Percentiles rank a stretch among this genome's conserved stretches.
phyloP scores from a whole-genome alignment of 768 basidiomycete genomes.

The Jaapia argillacea region DNA sequence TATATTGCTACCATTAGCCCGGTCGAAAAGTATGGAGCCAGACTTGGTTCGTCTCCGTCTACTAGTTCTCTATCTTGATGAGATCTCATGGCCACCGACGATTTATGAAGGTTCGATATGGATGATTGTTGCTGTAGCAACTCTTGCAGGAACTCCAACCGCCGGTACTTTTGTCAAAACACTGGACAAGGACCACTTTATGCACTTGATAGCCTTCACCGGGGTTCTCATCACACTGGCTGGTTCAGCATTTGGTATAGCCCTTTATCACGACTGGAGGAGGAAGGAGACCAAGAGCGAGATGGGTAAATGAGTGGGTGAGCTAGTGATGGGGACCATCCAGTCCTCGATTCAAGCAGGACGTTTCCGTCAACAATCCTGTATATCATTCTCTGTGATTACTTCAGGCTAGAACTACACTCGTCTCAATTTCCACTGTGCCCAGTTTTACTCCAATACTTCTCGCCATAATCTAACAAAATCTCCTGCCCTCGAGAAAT shows the following conservation, averaged over 20 bases:
- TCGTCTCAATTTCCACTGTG: too few species aligned
- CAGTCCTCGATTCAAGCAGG: too few species aligned
- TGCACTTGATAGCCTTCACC: constrained; percentile 19
- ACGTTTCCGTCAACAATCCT: too few species aligned
- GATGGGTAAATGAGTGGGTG: too few species aligned
- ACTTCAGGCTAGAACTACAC: too few species aligned
- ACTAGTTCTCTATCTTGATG: not conserved
- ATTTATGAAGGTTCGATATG: constrained; percentile 21
- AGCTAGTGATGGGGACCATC: too few species aligned
- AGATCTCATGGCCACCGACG: too few species aligned
- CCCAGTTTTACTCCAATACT: constrained; percentile 16
- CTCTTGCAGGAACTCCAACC: constrained; percentile 22
- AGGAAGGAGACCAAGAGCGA: too few species aligned
- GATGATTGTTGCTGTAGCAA: constrained; percentile 18
- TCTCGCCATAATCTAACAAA: constrained; percentile 23
- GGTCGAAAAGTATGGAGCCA: constrained; percentile 17
- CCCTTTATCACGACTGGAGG: too few species aligned
- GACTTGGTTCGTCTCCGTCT: constrained; percentile 12
- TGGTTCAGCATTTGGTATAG: too few species aligned
- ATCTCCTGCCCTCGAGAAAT: constrained; percentile 24
- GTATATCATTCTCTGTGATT: too few species aligned
- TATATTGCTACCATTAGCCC: constrained; percentile 22
- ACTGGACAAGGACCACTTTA: constrained; percentile 15
- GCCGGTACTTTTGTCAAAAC: constrained; percentile 20
- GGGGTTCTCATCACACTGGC: constrained; percentile 15